These are phyloP conservation scores for Lasiodiplodia sp. DNA, from an alignment of 2,329 filamentous ascomycete species.

Conservation along the genomic window DNA sequence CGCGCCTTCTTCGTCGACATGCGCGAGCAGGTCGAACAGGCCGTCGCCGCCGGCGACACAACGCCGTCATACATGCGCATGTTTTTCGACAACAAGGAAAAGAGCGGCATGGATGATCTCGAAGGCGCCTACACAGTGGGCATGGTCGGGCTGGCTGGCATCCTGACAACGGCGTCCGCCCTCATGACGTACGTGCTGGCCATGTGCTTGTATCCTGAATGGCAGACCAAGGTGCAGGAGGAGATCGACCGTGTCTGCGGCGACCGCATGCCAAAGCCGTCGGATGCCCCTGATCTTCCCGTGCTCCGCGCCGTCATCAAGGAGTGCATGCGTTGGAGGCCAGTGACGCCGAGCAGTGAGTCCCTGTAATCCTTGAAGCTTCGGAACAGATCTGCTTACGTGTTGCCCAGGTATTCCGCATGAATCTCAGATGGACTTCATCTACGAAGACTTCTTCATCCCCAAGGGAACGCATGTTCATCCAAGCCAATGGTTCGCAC, in stretches of 20 bases:
- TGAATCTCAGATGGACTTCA: slow-evolving; percentile 17
- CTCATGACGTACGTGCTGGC: slow-evolving; percentile 35
- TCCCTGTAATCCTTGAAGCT: too few species aligned
- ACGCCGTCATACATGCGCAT: slow-evolving; percentile 22
- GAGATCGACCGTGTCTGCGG: slow-evolving; percentile 36
- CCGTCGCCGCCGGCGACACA: background rate
- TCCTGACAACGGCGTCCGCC: slow-evolving; percentile 32
- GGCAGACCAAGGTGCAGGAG: slow-evolving; percentile 32
- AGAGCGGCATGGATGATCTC: slow-evolving; percentile 11
- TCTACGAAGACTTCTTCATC: slow-evolving; percentile 30
- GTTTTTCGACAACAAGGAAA: slow-evolving; percentile 5
- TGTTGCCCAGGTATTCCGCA: slow-evolving; percentile 2
- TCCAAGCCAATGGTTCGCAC: slow-evolving; percentile 18
- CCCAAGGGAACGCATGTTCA: slow-evolving; percentile 25
- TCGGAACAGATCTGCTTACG: background rate
- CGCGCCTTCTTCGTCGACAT: slow-evolving; percentile 22
- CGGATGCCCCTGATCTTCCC: slow-evolving; percentile 38
- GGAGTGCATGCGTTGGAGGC: slow-evolving; percentile 41
- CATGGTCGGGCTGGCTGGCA: slow-evolving; percentile 27
- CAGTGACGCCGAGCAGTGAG: slow-evolving; percentile 42
- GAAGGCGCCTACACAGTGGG: slow-evolving; percentile 28
- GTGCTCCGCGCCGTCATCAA: slow-evolving; percentile 41
- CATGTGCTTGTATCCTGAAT: slow-evolving; percentile 33
- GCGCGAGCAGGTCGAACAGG: background rate
- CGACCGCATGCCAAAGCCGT: slow-evolving; percentile 34